Percentiles rank a stretch among this genome's conserved stretches.
phyloP scores from a whole-genome alignment of 2,329 filamentous ascomycete species.

The Didymella exigua region DNA sequence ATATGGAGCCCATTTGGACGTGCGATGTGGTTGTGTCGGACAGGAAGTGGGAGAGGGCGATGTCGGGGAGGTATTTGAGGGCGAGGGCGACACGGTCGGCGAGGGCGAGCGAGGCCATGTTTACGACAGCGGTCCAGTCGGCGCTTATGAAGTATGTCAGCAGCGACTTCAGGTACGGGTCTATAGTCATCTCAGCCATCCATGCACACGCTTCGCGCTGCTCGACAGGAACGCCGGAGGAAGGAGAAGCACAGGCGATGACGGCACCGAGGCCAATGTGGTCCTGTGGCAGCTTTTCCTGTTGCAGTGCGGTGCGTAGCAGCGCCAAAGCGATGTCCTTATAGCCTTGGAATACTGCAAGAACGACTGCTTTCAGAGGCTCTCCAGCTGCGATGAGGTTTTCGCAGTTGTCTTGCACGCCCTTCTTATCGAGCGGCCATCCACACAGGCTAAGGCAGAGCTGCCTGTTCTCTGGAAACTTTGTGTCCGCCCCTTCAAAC shows the following conservation, averaged over 20 bases:
- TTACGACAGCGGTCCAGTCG: conserved; percentile 75
- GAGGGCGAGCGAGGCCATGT: conserved; percentile 74
- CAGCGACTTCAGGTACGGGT: conserved; percentile 80
- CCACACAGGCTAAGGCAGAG: conserved; percentile 76
- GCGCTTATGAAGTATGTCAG: conserved; percentile 78
- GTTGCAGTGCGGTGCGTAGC: conserved; percentile 69
- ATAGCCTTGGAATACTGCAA: conserved; percentile 75
- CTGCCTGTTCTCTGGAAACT: conserved; percentile 72
- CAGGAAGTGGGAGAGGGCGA: conserved; percentile 52
- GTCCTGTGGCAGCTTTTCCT: conserved; percentile 64
- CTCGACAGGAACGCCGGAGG: conserved; percentile 55
- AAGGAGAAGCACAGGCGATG: conserved; percentile 53
- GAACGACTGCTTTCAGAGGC: conserved; percentile 78
- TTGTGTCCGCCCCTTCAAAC: conserved; percentile 68
- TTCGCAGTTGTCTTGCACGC: conserved; percentile 56
- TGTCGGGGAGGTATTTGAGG: conserved; percentile 70
- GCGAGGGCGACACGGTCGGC: conserved; percentile 77
- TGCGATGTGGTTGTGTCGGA: conserved; percentile 63
- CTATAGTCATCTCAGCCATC: conserved; percentile 69
- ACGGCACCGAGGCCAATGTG: conserved; percentile 57
- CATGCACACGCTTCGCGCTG: conserved; percentile 67
- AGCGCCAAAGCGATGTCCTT: conserved; percentile 71
- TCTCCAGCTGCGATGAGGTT: conserved; percentile 58
- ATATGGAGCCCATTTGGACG: conserved; percentile 71
- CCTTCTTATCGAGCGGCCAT: conserved; percentile 66